Evolutionary conservation across 805 yeast genomes (phyloP).

Genomic region (Saturnispora halmiae): DNA sequence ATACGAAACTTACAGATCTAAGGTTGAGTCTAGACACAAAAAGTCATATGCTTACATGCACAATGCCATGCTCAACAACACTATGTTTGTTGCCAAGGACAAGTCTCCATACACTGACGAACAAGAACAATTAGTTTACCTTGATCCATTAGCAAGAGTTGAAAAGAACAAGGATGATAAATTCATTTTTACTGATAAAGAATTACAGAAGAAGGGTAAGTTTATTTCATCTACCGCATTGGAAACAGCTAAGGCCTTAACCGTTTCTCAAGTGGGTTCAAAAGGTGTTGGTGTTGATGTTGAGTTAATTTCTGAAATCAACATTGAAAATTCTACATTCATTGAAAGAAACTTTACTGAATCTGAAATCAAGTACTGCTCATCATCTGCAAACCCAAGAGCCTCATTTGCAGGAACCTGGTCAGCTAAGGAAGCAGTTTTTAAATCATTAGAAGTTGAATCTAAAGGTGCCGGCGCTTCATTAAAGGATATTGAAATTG

Average conservation of each 20-base stretch:
- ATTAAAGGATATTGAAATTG: conserved; percentile 81
- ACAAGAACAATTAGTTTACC: conserved; percentile 80
- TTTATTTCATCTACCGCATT: conserved; percentile 41
- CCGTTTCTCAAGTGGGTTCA: conserved; percentile 34
- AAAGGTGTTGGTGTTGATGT: conserved; percentile 95
- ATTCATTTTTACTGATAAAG: conserved; percentile 40
- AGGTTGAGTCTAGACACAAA: conserved; percentile 64
- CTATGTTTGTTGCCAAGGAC: conserved; percentile 87
- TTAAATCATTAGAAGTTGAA: conserved; percentile 85
- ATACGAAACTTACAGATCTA: conserved; percentile 61
- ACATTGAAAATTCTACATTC: conserved; percentile 83
- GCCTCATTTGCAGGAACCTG: conserved; percentile 96
- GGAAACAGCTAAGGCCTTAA: conserved; percentile 57
- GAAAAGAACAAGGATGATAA: conserved; percentile 29
- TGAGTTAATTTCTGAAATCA: conserved; percentile 74
- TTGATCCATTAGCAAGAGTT: conserved; percentile 90
- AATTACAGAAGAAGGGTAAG: conserved; percentile 36
- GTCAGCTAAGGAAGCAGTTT: conserved; percentile 99
- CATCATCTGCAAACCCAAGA: conserved; percentile 61
- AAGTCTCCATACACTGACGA: conserved; percentile 88
- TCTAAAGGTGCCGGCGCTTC: conserved; percentile 95
- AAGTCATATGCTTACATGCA: conserved; percentile 91
- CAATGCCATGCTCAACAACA: conserved; percentile 83
- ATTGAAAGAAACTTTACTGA: conserved; percentile 85
- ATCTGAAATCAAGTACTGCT: conserved; percentile 72